Conservation (phyloP, 139 green algal species). For the Chlorella sorokiniana region DNA sequence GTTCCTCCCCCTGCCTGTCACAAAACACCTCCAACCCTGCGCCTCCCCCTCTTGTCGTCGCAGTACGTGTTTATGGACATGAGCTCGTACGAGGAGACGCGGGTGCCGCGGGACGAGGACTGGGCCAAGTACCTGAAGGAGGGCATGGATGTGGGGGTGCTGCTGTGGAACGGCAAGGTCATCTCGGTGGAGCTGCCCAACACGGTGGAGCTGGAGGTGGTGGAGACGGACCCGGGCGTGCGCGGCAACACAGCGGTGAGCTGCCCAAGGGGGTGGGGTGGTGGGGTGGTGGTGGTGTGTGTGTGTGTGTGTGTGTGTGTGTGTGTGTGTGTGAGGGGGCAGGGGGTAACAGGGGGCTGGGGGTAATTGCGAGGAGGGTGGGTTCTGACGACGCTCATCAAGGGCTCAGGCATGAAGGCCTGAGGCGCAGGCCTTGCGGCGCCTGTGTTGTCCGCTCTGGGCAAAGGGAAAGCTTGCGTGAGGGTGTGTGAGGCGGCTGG, state of each 20-base stretch:
- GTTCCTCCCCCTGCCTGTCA: background rate
- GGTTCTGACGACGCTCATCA: too few species aligned
- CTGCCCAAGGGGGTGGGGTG: background rate
- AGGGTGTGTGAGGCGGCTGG: background rate
- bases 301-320: background rate
- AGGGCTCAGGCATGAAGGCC: too few species aligned
- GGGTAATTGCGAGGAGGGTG: too few species aligned
- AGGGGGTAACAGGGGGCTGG: too few species aligned
- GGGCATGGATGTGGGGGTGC: slow-evolving; percentile 70
- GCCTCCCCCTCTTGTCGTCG: background rate
- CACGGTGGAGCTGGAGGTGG: slow-evolving; percentile 83
- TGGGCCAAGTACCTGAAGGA: slow-evolving; percentile 92
- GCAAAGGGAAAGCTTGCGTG: too few species aligned
- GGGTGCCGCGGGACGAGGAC: slow-evolving; percentile 73
- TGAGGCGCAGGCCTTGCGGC: too few species aligned
- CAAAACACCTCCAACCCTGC: background rate
- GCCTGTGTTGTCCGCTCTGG: too few species aligned
- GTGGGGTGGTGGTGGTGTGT: slow-evolving; percentile 33
- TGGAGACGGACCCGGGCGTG: slow-evolving; percentile 83
- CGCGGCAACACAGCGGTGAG: slow-evolving; percentile 88
- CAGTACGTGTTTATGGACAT: slow-evolving; percentile 98
- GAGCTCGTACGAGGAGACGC: slow-evolving; percentile 93
- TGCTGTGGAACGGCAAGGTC: slow-evolving; percentile 91
- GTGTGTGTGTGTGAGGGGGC: background rate
- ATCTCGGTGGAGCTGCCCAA: slow-evolving; percentile 88